Conservation (phyloP, 116 monocot genomes). For the Trichopus zeylanicus region DNA sequence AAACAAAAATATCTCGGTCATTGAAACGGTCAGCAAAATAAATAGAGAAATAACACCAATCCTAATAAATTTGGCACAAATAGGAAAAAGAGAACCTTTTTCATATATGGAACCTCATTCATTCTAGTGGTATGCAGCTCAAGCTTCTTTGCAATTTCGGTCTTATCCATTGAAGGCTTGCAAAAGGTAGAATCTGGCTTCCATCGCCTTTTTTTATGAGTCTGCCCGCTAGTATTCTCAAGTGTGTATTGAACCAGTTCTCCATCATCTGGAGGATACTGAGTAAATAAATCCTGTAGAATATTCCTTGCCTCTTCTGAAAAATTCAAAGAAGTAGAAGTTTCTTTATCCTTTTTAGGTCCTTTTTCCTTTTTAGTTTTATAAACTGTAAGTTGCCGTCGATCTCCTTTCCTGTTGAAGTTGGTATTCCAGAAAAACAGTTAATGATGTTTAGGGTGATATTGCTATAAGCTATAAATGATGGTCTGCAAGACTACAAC, state of each 20-base stretch:
- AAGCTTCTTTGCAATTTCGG: conserved; percentile 55
- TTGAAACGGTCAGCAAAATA: no score
- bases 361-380: conserved; percentile 45
- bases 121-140: conserved; percentile 42
- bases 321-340: conserved; percentile 33
- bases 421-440: neutral
- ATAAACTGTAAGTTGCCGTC: conserved; percentile 53
- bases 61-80: neutral
- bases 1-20: no score
- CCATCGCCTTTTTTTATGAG: conserved; percentile 15
- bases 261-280: conserved; percentile 64
- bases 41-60: neutral
- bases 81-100: conserved; percentile 45
- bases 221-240: conserved; percentile 12
- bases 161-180: conserved; percentile 46
- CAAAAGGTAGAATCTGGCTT: conserved; percentile 59
- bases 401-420: conserved; percentile 38
- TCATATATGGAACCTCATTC: conserved; percentile 27
- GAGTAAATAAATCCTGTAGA: conserved; percentile 54
- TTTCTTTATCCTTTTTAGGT: conserved; percentile 28
- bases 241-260: conserved; percentile 29
- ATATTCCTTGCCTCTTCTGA: conserved; percentile 47
- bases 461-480: neutral
- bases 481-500: no score
- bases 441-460: neutral